Evolutionary conservation across 352 stramenopile species (phyloP), one percentile per base, ranked within the genome.

Genomic region (Phytopythium sindhum): DNA sequence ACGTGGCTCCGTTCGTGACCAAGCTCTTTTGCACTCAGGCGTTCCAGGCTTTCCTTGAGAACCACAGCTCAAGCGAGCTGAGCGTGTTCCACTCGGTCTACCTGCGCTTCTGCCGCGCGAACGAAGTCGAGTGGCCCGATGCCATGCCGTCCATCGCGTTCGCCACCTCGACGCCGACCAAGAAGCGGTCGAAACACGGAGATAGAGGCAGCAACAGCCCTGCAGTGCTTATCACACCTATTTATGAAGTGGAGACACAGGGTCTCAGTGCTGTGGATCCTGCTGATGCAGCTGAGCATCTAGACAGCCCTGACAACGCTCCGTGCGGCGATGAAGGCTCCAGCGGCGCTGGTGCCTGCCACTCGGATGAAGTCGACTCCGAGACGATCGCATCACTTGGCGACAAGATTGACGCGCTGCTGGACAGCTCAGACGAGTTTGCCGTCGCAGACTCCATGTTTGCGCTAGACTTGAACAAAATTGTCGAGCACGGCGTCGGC

Each of bases 1-100:
- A 95, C 35, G 76, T 87, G 6, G 73, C 77, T 21, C 84, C 86
- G 24, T 81, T 95, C 41, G 68, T 90, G 57, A 88, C 84, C 23
- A 73, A 78, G 28, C 19, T 95, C 2, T 87, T 95, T 9, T 78
- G 70, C 35, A 93, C 86, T 0, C 86, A 95, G 64, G 72, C 86
- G 7, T 95, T 93, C 56, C 84, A 95, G 54, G 57, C 79, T 2
- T 95, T 95, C 75, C 70, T 95, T 0, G 86, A 95, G 61, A 93
- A 73, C 39, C 86, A 95, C 58, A 86, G 80, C 61, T 78, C 71
- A 7, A 65, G 69, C 21, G 82, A 90, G n/a, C 60, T 95, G 15
- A 86, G 81, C 39, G 77, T 90, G 9, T 95, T 95, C 45, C 84
- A 95, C 66, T 84, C 81, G 7, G 73, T 92, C 9, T 91, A 95